phyloP scores from a whole-genome alignment of 2,329 filamentous ascomycete species.

The Fusarium musae region DNA sequence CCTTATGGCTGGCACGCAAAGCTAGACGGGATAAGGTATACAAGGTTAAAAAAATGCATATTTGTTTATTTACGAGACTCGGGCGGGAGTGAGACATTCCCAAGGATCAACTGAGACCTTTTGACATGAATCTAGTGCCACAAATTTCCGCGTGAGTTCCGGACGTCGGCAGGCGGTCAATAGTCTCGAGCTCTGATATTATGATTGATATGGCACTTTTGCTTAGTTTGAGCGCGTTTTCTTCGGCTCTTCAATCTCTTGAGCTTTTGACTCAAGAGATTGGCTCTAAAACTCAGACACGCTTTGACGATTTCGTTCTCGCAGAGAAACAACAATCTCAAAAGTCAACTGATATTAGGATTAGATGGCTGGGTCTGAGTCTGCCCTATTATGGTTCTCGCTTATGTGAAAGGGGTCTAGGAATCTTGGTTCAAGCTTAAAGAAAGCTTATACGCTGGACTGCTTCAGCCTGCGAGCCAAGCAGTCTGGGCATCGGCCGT shows the following conservation, averaged over 20 bases:
- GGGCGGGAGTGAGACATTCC: not conserved
- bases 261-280: not conserved
- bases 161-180: not conserved
- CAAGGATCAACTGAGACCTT: not conserved
- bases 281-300: not conserved
- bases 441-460: slow-evolving; percentile 5
- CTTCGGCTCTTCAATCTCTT: not conserved
- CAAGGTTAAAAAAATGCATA: slow-evolving; percentile 35
- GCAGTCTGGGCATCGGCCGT: slow-evolving; percentile 20
- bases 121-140: not conserved
- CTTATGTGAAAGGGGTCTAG: not conserved
- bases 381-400: not conserved
- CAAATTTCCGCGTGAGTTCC: not conserved
- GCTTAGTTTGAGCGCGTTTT: not conserved
- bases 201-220: not conserved
- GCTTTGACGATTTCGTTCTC: not conserved
- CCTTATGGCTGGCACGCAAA: not conserved
- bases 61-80: slow-evolving; percentile 11
- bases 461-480: not conserved
- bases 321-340: not conserved
- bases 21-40: slow-evolving; percentile 1
- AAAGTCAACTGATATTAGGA: not conserved
- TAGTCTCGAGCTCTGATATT: no score
- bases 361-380: not conserved
- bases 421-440: not conserved